Evolutionary conservation across 176 grass and related monocot genomes (phyloP).

Genomic region (Oryza glumipatula): DNA sequence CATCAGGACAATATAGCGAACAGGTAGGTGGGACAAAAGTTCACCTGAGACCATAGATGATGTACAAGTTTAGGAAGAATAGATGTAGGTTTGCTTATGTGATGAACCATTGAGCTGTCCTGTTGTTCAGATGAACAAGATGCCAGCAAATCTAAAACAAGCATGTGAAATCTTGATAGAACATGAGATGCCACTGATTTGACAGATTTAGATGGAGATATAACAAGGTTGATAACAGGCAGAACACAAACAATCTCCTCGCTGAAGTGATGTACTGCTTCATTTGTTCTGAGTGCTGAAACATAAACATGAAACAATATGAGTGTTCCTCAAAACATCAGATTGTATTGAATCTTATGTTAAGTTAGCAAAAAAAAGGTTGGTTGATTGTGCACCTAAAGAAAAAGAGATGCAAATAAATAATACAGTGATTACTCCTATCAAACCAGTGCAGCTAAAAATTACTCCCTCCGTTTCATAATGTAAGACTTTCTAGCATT

Average conservation of each 20-base stretch:
- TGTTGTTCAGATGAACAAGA: conserved; percentile 51
- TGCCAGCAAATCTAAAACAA: conserved; percentile 57
- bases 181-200: conserved; percentile 69
- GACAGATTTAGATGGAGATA: conserved; percentile 82
- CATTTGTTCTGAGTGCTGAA: conserved; percentile 57
- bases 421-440: conserved; percentile 7
- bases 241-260: conserved; percentile 83
- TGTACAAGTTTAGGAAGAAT: conserved; percentile 75
- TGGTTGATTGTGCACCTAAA: background rate
- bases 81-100: conserved; percentile 66
- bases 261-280: conserved; percentile 36
- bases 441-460: conserved; percentile 19
- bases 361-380: conserved; percentile 7
- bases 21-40: conserved; percentile 6
- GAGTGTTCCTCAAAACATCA: conserved; percentile 19
- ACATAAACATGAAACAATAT: conserved; percentile 42
- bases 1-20: conserved; percentile 23
- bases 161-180: conserved; percentile 61
- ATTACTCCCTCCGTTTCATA: background rate
- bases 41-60: conserved; percentile 82
- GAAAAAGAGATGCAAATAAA: conserved; percentile 19
- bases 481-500: no score
- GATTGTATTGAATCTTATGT: conserved; percentile 1
- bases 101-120: conserved; percentile 41
- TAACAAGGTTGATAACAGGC: conserved; percentile 67